A percentile compares a stretch with the other conserved stretches of the same genome.
Evolutionary conservation across 768 basidiomycete genomes (phyloP).

Genomic region (Rhizopogon vinicolor): DNA sequence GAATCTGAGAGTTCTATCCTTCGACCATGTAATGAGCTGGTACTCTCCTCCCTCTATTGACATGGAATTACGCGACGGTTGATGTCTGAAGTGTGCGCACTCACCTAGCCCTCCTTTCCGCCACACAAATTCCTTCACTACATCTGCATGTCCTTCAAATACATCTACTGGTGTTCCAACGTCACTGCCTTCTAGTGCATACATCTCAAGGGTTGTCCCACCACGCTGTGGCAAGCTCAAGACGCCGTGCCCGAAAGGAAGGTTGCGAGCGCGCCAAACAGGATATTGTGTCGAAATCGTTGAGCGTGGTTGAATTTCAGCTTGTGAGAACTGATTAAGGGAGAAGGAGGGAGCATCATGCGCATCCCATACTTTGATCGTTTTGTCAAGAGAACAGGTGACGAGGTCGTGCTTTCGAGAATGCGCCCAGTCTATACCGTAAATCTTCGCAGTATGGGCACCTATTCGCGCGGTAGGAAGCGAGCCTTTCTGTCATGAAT

Average conservation of each 20-base stretch:
- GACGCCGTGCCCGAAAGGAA: slow-evolving; percentile 90
- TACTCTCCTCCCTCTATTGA: slow-evolving; percentile 46
- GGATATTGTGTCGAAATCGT: slow-evolving; percentile 78
- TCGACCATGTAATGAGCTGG: slow-evolving; percentile 76
- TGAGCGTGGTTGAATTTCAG: slow-evolving; percentile 35
- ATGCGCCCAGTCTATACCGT: slow-evolving; percentile 97
- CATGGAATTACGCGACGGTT: not conserved
- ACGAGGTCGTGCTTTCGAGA: slow-evolving; percentile 70
- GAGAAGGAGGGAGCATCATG: slow-evolving; percentile 14
- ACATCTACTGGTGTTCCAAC: slow-evolving; percentile 48
- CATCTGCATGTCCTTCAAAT: slow-evolving; percentile 88
- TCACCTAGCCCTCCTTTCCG: slow-evolving; percentile 59
- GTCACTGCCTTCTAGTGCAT: slow-evolving; percentile 32
- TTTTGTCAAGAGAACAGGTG: slow-evolving; percentile 93
- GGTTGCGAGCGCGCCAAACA: slow-evolving; percentile 88
- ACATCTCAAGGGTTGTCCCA: slow-evolving; percentile 83
- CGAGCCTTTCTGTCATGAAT: slow-evolving; percentile 69
- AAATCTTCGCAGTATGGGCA: slow-evolving; percentile 90
- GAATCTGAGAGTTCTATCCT: slow-evolving; percentile 86
- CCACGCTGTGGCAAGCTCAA: slow-evolving; percentile 87
- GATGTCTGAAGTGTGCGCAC: not conserved
- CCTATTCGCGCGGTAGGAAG: slow-evolving; percentile 69
- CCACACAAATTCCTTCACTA: slow-evolving; percentile 99
- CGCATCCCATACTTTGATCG: slow-evolving; percentile 79
- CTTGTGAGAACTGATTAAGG: slow-evolving; percentile 7